These are phyloP conservation scores for Chlamydomonas sp. DNA, from an alignment of 139 green algal species.

Conservation along the genomic window DNA sequence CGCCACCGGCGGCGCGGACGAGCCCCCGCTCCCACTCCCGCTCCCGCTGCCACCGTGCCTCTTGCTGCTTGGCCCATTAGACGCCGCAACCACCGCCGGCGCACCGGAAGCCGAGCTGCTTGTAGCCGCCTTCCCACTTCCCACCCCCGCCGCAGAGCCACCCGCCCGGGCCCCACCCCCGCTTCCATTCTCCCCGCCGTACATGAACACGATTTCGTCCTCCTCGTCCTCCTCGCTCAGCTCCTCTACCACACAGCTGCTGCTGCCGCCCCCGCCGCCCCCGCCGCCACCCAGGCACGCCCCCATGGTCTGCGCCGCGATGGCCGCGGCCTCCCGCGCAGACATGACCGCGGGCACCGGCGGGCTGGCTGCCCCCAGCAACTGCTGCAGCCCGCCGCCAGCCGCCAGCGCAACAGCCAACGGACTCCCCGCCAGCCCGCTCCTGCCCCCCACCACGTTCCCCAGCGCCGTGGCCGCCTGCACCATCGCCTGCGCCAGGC, in stretches of 20 bases:
- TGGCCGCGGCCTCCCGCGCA: slow-evolving; percentile 23
- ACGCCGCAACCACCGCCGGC: not conserved
- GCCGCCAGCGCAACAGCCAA: slow-evolving; percentile 16
- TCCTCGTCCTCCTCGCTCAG: slow-evolving; percentile 4
- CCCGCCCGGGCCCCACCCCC: not conserved
- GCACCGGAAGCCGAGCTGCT: not conserved
- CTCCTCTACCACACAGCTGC: slow-evolving; percentile 15
- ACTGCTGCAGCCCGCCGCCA: not conserved
- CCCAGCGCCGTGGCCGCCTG: slow-evolving; percentile 26
- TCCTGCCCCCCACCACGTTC: slow-evolving; percentile 14
- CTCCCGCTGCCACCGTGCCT: not conserved
- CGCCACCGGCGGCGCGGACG: not conserved
- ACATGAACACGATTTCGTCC: not conserved
- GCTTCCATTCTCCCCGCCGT: not conserved
- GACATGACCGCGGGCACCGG: slow-evolving; percentile 18
- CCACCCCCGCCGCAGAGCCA: too few species aligned
- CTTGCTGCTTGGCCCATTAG: not conserved
- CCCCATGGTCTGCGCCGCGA: slow-evolving; percentile 23
- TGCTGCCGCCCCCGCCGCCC: not conserved
- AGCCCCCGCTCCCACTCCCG: not conserved
- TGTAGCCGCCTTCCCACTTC: too few species aligned
- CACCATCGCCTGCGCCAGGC: slow-evolving; percentile 35
- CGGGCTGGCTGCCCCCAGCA: not conserved
- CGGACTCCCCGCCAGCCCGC: not conserved
- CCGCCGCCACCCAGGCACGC: too few species aligned